Percentiles rank a stretch among this genome's conserved stretches.
phyloP scores from a whole-genome alignment of 2,329 filamentous ascomycete species.

The Calonectria pseudoturangicola region DNA sequence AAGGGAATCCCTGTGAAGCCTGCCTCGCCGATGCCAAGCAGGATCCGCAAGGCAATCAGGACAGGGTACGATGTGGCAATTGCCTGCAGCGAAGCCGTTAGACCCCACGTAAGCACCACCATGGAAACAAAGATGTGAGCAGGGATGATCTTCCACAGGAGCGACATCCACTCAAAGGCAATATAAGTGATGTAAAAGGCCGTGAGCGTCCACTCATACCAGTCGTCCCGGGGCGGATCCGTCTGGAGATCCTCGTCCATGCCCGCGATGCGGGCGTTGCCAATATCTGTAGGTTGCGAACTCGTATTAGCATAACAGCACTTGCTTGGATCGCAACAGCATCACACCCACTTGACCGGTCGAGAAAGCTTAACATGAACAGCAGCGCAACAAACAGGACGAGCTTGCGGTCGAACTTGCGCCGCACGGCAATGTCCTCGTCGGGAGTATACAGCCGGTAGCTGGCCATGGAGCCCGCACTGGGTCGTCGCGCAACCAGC shows the following conservation, averaged over 20 bases:
- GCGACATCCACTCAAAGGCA: conserved; percentile 78
- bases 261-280: conserved; percentile 78
- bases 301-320: conserved; percentile 18
- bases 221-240: conserved; percentile 63
- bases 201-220: conserved; percentile 77
- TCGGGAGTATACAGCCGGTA: conserved; percentile 72
- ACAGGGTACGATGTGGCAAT: conserved; percentile 78
- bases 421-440: conserved; percentile 83
- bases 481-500: conserved; percentile 50
- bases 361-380: conserved; percentile 90
- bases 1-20: conserved; percentile 79
- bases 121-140: conserved; percentile 75
- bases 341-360: conserved; percentile 83
- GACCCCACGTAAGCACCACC: conserved; percentile 86
- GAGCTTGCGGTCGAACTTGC: conserved; percentile 85
- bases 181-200: conserved; percentile 80
- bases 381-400: conserved; percentile 88
- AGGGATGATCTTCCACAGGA: conserved; percentile 76
- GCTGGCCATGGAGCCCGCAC: conserved; percentile 59
- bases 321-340: not conserved
- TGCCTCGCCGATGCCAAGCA: conserved; percentile 79
- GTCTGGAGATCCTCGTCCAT: conserved; percentile 78
- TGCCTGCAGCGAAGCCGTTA: conserved; percentile 84
- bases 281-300: conserved; percentile 68
- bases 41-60: conserved; percentile 72